A percentile compares a stretch with the other conserved stretches of the same genome.
Evolutionary conservation across 371 early-diverging fungal genomes (phyloP).

Genomic region (Mortierella sp.): DNA sequence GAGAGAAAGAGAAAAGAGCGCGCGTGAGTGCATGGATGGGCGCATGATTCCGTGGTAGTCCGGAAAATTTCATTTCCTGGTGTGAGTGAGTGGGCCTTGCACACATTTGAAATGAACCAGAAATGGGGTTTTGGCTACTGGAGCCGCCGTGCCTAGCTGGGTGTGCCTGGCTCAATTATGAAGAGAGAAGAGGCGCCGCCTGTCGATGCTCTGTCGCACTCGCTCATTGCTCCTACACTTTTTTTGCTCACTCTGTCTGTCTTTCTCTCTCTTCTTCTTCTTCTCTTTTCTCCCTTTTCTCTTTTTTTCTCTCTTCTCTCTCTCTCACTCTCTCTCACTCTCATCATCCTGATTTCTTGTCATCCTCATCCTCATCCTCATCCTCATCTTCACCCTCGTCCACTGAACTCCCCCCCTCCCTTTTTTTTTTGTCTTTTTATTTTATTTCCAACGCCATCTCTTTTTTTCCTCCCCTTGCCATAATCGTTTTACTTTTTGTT

Average conservation of each 20-base stretch:
- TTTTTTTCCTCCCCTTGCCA: neutral
- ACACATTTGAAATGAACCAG: too few species aligned
- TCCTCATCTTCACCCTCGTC: neutral
- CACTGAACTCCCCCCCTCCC: neutral
- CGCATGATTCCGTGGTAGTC: too few species aligned
- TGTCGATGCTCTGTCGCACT: neutral
- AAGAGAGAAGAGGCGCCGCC: too few species aligned
- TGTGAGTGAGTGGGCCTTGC: too few species aligned
- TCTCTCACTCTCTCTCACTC: neutral
- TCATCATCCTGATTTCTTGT: neutral
- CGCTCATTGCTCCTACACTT: too few species aligned
- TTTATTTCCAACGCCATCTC: conserved; percentile 1
- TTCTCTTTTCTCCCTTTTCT: neutral
- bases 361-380: neutral
- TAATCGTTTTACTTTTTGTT: neutral
- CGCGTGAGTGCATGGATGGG: too few species aligned
- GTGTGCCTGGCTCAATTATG: too few species aligned
- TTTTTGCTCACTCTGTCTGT: neutral
- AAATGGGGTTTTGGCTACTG: too few species aligned
- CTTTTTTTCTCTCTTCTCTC: neutral
- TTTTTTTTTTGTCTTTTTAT: neutral
- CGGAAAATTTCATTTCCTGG: too few species aligned
- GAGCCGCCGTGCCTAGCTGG: too few species aligned
- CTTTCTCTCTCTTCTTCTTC: neutral
- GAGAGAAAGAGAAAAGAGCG: too few species aligned